phyloP scores from a whole-genome alignment of 2,329 filamentous ascomycete species.

The Metarhizium robertsii region DNA sequence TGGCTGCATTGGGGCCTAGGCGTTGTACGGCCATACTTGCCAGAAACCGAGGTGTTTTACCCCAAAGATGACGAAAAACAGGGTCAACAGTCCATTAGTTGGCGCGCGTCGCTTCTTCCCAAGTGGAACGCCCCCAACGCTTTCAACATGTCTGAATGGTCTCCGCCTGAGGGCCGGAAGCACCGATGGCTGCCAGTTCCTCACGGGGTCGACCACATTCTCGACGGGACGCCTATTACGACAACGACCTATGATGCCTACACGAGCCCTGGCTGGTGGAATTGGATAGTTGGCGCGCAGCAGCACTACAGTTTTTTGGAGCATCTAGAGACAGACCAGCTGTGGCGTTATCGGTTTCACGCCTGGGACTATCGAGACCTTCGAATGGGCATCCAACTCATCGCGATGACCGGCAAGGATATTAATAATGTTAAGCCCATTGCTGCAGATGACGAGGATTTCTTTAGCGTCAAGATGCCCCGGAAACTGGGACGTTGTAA shows the following conservation, averaged over 20 bases:
- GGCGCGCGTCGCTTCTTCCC: conserved; percentile 30
- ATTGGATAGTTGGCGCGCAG: conserved; percentile 42
- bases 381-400: conserved; percentile 44
- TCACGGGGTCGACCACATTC: conserved; percentile 22
- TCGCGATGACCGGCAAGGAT: conserved; percentile 42
- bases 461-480: conserved; percentile 30
- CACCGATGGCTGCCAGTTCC: conserved; percentile 42
- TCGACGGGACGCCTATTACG: conserved; percentile 36
- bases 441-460: conserved; percentile 34
- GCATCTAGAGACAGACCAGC: conserved; percentile 36
- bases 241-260: conserved; percentile 36
- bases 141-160: conserved; percentile 22
- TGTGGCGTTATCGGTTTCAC: conserved; percentile 38
- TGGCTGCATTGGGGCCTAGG: conserved; percentile 46
- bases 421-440: conserved; percentile 37
- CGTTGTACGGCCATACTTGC: conserved; percentile 42
- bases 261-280: conserved; percentile 29
- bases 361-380: conserved; percentile 39
- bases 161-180: conserved; percentile 25
- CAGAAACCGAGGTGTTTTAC: conserved; percentile 22
- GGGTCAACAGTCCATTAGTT: conserved; percentile 16
- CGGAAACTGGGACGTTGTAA: conserved; percentile 26
- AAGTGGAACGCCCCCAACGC: conserved; percentile 20
- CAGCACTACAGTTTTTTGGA: conserved; percentile 40
- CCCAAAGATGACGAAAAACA: conserved; percentile 9